Evolutionary conservation across 768 basidiomycete genomes (phyloP).

Genomic region (Termitomyces sp.): DNA sequence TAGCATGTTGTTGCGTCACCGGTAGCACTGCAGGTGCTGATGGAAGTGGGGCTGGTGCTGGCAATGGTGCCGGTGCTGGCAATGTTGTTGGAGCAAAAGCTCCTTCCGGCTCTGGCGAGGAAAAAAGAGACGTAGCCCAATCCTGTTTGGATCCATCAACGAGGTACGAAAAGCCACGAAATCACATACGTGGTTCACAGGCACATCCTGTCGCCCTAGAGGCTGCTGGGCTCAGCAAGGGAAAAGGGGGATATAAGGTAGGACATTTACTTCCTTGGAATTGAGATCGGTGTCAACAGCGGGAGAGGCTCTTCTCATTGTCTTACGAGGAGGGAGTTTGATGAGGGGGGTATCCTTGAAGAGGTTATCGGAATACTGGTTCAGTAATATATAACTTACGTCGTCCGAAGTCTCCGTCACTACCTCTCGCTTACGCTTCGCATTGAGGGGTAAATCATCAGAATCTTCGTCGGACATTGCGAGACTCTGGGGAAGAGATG

Average conservation of each 20-base stretch:
- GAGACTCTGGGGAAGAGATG: constrained; percentile 9
- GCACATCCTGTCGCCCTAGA: background rate
- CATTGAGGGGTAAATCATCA: constrained; percentile 13
- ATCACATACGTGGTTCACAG: background rate
- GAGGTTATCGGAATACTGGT: background rate
- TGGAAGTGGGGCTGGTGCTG: background rate
- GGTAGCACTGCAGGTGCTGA: background rate
- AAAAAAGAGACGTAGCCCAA: constrained; percentile 3
- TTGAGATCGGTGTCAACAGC: background rate
- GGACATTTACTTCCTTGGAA: background rate
- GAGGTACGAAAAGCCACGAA: background rate
- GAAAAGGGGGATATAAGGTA: background rate
- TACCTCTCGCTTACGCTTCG: constrained; percentile 11
- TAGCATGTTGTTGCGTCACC: constrained; percentile 13
- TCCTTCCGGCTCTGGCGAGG: constrained; percentile 2
- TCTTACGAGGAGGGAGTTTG: constrained; percentile 10
- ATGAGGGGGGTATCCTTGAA: constrained; percentile 9
- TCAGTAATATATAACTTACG: background rate
- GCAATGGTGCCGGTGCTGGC: background rate
- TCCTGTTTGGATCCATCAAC: background rate
- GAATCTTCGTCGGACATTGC: constrained; percentile 11
- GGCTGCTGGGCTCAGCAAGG: background rate
- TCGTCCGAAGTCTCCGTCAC: constrained; percentile 10
- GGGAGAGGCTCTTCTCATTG: constrained; percentile 1
- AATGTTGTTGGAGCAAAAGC: background rate